phyloP scores from a whole-genome alignment of 768 basidiomycete genomes.

The Hygrophoropsis aurantiaca region DNA sequence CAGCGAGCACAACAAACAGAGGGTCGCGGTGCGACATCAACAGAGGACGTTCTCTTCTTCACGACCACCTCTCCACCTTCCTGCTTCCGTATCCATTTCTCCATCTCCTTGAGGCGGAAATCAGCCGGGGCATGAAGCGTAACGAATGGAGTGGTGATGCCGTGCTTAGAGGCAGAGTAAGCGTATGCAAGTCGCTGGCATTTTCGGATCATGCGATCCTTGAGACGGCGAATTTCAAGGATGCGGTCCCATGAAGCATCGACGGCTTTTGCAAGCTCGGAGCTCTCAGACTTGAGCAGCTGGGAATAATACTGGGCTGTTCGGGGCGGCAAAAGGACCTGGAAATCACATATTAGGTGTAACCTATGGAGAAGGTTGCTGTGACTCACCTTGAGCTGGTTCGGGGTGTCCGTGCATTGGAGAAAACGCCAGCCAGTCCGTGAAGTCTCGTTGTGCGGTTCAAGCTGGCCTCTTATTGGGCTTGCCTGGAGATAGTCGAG shows the following conservation, averaged over 20 bases:
- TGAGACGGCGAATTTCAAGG: slow-evolving; percentile 72
- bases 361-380: slow-evolving; percentile 1
- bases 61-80: slow-evolving; percentile 21
- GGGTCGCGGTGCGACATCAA: slow-evolving; percentile 22
- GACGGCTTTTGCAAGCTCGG: slow-evolving; percentile 58
- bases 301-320: slow-evolving; percentile 67
- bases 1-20: slow-evolving; percentile 35
- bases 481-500: slow-evolving; percentile 61
- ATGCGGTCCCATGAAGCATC: slow-evolving; percentile 66
- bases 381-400: slow-evolving; percentile 63
- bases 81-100: slow-evolving; percentile 68
- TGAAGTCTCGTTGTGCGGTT: slow-evolving; percentile 54
- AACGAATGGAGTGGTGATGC: slow-evolving; percentile 51
- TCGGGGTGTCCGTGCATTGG: slow-evolving; percentile 74
- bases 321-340: slow-evolving; percentile 70
- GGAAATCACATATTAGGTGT: too few species aligned
- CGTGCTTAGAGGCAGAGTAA: slow-evolving; percentile 37
- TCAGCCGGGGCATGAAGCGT: slow-evolving; percentile 69
- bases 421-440: slow-evolving; percentile 68
- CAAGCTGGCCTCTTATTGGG: slow-evolving; percentile 74
- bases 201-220: slow-evolving; percentile 82
- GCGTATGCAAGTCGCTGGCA: slow-evolving; percentile 62
- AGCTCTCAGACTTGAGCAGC: slow-evolving; percentile 59
- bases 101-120: slow-evolving; percentile 77
- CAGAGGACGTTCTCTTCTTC: slow-evolving; percentile 18